Percentiles rank a stretch among this genome's conserved stretches.
Conservation (phyloP, 2,329 filamentous ascomycete genomes). For the Venturia oleaginea region DNA sequence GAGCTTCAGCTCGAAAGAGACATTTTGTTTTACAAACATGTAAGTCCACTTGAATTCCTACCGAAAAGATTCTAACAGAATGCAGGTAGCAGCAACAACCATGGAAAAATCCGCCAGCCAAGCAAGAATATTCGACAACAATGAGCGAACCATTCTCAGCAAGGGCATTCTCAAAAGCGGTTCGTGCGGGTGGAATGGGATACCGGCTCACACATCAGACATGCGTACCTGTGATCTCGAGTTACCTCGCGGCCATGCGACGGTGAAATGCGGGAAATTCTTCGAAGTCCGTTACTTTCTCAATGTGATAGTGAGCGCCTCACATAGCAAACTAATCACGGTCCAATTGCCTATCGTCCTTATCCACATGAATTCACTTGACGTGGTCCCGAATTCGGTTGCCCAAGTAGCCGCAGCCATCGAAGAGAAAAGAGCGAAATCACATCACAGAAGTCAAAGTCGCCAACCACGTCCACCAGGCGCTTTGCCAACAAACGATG, state of each 20-base stretch:
- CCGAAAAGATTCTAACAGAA: constrained; percentile 19
- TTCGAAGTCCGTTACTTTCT: constrained; percentile 49
- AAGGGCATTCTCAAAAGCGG: constrained; percentile 36
- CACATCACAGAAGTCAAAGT: neutral
- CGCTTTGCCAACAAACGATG: neutral
- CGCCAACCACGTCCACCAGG: neutral
- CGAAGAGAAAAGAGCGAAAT: constrained; percentile 37
- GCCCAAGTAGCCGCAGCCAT: constrained; percentile 48
- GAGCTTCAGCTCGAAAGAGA: constrained; percentile 44
- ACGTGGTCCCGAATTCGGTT: constrained; percentile 46
- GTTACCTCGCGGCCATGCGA: constrained; percentile 41
- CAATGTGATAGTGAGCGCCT: constrained; percentile 38
- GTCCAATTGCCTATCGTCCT: constrained; percentile 47
- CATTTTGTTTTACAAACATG: constrained; percentile 43
- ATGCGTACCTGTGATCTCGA: constrained; percentile 42
- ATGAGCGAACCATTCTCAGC: constrained; percentile 39
- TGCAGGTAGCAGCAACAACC: constrained; percentile 39
- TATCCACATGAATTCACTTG: constrained; percentile 49
- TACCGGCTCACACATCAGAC: constrained; percentile 36
- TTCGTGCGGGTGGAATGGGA: constrained; percentile 37
- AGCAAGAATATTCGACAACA: constrained; percentile 44
- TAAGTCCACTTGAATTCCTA: constrained; percentile 21
- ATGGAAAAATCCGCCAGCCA: constrained; percentile 41
- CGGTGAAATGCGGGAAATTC: constrained; percentile 45
- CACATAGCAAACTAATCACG: constrained; percentile 40